Conservation (phyloP, 2,329 filamentous ascomycete species). For the Didymella keratinophila region DNA sequence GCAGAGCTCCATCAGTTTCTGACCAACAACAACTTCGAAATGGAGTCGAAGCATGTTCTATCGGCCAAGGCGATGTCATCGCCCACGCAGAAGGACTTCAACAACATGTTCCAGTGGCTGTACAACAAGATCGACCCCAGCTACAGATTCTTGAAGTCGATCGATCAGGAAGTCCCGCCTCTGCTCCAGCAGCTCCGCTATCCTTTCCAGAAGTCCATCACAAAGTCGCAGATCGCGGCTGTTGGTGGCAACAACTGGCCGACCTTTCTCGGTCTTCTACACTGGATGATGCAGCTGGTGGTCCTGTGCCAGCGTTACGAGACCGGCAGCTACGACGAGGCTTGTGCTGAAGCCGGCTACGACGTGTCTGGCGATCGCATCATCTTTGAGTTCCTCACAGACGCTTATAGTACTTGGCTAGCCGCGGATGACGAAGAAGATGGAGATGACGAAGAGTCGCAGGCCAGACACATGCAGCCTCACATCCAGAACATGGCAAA, state of each 20-base stretch:
- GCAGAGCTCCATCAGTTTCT: conserved; percentile 93
- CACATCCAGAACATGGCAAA: conserved; percentile 88
- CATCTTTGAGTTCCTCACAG: conserved; percentile 89
- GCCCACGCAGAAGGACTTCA: conserved; percentile 98
- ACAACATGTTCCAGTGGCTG: conserved; percentile 96
- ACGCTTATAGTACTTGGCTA: conserved; percentile 92
- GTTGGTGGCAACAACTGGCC: conserved; percentile 98
- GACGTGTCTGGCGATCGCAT: conserved; percentile 91
- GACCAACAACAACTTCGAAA: conserved; percentile 91
- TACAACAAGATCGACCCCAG: conserved; percentile 95
- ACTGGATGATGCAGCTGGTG: conserved; percentile 99
- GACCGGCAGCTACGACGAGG: conserved; percentile 83
- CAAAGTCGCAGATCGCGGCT: conserved; percentile 92
- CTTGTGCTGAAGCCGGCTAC: conserved; percentile 84
- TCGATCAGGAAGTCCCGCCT: conserved; percentile 92
- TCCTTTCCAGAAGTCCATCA: conserved; percentile 93
- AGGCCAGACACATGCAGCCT: conserved; percentile 71
- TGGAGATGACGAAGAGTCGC: conserved; percentile 82
- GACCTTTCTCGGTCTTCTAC: conserved; percentile 88
- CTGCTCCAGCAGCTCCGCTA: conserved; percentile 94
- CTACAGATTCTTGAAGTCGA: conserved; percentile 91
- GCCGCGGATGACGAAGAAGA: conserved; percentile 73
- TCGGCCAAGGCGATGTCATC: conserved; percentile 90
- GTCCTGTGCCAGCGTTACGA: conserved; percentile 90
- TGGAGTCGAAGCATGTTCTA: conserved; percentile 96